Percentiles rank a stretch among this genome's conserved stretches.
phyloP scores from a whole-genome alignment of 169 alveolate species.

The Eimeria nieschulzi region DNA sequence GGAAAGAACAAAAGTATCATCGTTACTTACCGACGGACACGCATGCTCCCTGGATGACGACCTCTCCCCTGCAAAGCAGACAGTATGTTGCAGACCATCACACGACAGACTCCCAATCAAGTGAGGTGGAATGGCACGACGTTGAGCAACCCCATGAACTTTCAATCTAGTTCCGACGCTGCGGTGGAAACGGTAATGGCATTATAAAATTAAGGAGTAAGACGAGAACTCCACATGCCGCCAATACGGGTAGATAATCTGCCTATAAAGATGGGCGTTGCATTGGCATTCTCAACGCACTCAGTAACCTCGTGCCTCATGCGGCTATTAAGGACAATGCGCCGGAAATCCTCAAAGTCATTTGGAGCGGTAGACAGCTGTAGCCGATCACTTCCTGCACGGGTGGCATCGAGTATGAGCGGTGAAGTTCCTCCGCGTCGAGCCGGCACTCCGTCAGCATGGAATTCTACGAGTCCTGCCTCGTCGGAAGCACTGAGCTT shows the following conservation, averaged over 20 bases:
- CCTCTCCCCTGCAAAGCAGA: slow-evolving; percentile 38
- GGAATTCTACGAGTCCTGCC: slow-evolving; percentile 11
- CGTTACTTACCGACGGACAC: slow-evolving; percentile 58
- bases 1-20: too few species aligned
- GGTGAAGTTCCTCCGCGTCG: not conserved
- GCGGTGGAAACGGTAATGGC: too few species aligned
- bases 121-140: too few species aligned
- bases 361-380: not conserved
- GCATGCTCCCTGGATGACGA: slow-evolving; percentile 43
- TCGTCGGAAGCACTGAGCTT: slow-evolving; percentile 21
- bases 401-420: not conserved
- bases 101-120: too few species aligned
- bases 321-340: not conserved
- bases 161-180: too few species aligned
- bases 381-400: not conserved
- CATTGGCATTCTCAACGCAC: not conserved
- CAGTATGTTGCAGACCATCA: too few species aligned
- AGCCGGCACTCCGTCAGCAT: slow-evolving; percentile 41
- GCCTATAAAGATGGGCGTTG: too few species aligned
- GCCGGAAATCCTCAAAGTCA: not conserved
- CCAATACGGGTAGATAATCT: too few species aligned
- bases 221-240: too few species aligned
- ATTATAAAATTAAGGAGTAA: too few species aligned
- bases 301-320: slow-evolving; percentile 39
- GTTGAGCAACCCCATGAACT: too few species aligned